Evolutionary conservation across 75 land plant species (phyloP).

Genomic region (Selaginella moellendorffii): DNA sequence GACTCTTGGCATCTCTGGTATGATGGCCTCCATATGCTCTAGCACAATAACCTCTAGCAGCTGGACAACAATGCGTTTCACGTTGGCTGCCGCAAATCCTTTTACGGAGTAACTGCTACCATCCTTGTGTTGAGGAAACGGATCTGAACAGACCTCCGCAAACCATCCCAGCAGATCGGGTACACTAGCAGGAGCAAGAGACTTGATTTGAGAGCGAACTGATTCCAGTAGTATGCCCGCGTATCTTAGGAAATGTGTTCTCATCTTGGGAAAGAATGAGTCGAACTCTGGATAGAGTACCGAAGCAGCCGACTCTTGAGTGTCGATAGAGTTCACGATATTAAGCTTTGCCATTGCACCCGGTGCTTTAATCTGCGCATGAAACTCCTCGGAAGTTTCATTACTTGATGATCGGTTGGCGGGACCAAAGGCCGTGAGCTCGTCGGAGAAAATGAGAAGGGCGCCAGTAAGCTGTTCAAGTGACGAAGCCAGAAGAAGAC

Average conservation of each 20-base stretch:
- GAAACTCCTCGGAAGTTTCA: too few relatives aligned
- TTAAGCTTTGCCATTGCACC: too few relatives aligned
- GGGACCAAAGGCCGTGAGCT: constrained; percentile 32
- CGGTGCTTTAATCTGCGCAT: constrained; percentile 14
- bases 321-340: too few relatives aligned
- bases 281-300: constrained; percentile 55
- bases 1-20: constrained; percentile 79
- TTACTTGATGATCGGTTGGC: too few relatives aligned
- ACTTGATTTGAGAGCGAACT: constrained; percentile 52
- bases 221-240: constrained; percentile 56
- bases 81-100: constrained; percentile 52
- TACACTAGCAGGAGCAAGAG: constrained; percentile 30
- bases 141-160: constrained; percentile 60
- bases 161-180: constrained; percentile 93
- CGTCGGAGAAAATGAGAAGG: constrained; percentile 70
- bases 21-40: constrained; percentile 85
- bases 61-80: constrained; percentile 47
- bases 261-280: constrained; percentile 49
- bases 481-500: constrained; percentile 47
- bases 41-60: constrained; percentile 62
- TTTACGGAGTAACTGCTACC: constrained; percentile 17
- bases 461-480: constrained; percentile 42
- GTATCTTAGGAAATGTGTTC: constrained; percentile 43
- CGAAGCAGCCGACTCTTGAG: background rate
- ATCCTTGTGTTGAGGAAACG: constrained; percentile 20